Evolutionary conservation across 192 early-diverging fungal genomes (phyloP), one percentile per base, ranked within the genome.

Genomic region (Phlyctochytrium bullatum): DNA sequence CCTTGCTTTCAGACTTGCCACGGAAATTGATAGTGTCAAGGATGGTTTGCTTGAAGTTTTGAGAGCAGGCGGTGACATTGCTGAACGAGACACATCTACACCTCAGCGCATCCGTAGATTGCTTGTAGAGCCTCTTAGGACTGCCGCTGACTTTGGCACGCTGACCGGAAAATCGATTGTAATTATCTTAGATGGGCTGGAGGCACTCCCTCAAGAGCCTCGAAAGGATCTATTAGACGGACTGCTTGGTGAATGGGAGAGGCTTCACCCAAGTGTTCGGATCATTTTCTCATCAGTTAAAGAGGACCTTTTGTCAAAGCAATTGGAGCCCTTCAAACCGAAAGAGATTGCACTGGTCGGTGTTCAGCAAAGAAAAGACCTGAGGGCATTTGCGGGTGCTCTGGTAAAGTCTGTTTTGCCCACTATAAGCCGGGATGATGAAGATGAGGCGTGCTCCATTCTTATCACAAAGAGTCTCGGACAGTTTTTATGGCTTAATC

Each of bases 181-280:
- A 0, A 62, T 69, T 63, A 32, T 69, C 27, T 24, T 69, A 24
- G 68, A 69, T 31, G 68, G 60, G 4, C 2, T 69, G 17, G 61
- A 69, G 12, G 23, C 34, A 17, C 16, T 69, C 34, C 12, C 36
- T 23, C 35, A 33, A 47, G 30, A 20, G 30, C 17, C 16, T 14
- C 40, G 36, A 20, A 36, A 3, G 35, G 68, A 69, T 4, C 62
- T 69, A 3, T 25, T 69, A 14, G 10, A 30, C 16, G 32, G 10
- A 16, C 33, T 69, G 12, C 36, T 34, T 35, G 23, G 30, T 0
- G 61, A 62, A 52, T 27, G 60, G 17, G 12, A 34, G 12, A 3
- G 17, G 10, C 32, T 69, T 20, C 68, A 58, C 14, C 24, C 47
- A 17, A 62, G n/a, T 63, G 61, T 69, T 25, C 60, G 61, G 27